Evolutionary conservation across 305 asterid genomes (phyloP).

Genomic region (Solanum aculeatissimum): DNA sequence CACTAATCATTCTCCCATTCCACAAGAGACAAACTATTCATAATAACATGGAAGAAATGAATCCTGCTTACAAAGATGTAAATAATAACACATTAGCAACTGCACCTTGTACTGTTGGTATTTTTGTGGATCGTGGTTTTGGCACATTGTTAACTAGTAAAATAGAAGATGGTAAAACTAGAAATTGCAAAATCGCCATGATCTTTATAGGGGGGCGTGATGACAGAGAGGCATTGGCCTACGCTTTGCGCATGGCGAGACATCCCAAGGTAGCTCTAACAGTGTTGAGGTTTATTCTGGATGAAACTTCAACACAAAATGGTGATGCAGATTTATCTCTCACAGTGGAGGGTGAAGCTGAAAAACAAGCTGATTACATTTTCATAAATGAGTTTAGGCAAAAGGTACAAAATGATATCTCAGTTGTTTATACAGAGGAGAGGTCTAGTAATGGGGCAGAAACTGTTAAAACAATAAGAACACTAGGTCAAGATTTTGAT

Average conservation of each 20-base stretch:
- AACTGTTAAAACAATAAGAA: slow-evolving; percentile 2
- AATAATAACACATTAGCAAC: slow-evolving; percentile 4
- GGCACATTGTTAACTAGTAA: neutral
- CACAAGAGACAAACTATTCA: slow-evolving; percentile 13
- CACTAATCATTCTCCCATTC: slow-evolving; percentile 10
- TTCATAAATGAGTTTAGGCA: neutral
- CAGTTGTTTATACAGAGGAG: slow-evolving; percentile 5
- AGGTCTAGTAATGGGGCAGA: slow-evolving; percentile 10
- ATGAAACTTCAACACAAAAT: neutral
- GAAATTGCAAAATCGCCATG: neutral
- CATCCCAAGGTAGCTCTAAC: slow-evolving; percentile 4
- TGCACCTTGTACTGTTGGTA: slow-evolving; percentile 16
- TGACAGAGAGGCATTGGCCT: slow-evolving; percentile 17
- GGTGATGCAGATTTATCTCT: neutral
- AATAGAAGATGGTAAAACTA: neutral
- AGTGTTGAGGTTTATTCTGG: neutral
- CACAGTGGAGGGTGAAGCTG: neutral
- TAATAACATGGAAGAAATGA: slow-evolving; percentile 12
- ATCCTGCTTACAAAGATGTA: slow-evolving; percentile 9
- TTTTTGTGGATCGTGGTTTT: slow-evolving; percentile 16
- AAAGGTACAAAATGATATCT: neutral
- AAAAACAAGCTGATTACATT: neutral
- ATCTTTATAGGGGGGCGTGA: slow-evolving; percentile 16
- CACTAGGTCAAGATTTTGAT: slow-evolving; percentile 5
- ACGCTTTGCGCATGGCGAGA: slow-evolving; percentile 3